A percentile compares a stretch with the other conserved stretches of the same genome.
phyloP scores from a whole-genome alignment of 768 basidiomycete genomes.

The Galerina sulciceps region DNA sequence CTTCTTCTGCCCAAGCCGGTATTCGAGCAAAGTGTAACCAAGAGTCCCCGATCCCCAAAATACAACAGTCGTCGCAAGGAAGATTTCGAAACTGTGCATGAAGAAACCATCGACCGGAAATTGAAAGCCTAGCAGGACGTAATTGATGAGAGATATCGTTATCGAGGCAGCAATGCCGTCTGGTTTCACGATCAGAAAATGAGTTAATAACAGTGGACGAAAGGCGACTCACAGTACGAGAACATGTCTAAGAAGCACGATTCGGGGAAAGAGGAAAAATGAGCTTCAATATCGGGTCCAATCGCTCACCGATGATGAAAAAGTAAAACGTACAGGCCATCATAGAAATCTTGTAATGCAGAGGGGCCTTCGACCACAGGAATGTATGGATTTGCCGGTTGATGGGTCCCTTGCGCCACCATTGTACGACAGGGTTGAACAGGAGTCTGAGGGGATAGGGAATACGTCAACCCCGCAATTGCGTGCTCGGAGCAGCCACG shows the following conservation, averaged over 20 bases:
- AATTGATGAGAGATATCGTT: conserved; percentile 73
- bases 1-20: conserved; percentile 64
- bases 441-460: conserved; percentile 54
- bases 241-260: conserved; percentile 47
- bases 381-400: conserved; percentile 75
- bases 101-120: conserved; percentile 78
- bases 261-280: neutral
- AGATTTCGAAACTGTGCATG: conserved; percentile 81
- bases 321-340: conserved; percentile 54
- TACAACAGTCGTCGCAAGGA: conserved; percentile 76
- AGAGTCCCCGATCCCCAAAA: conserved; percentile 77
- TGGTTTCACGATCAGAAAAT: conserved; percentile 14
- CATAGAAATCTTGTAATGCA: conserved; percentile 86
- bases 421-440: conserved; percentile 80
- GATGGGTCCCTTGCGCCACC: conserved; percentile 81
- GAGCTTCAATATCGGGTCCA: neutral
- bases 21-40: conserved; percentile 74
- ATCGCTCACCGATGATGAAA: neutral
- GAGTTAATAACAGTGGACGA: neutral
- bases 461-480: neutral
- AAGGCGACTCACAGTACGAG: conserved; percentile 47
- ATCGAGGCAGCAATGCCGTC: conserved; percentile 70
- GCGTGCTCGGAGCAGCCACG: neutral
- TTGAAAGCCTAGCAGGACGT: conserved; percentile 73
- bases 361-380: conserved; percentile 73